A percentile compares a stretch with the other conserved stretches of the same genome.
These are phyloP conservation scores for Trapa bicornis DNA, from an alignment of 345 rosid species.

Conservation along the genomic window DNA sequence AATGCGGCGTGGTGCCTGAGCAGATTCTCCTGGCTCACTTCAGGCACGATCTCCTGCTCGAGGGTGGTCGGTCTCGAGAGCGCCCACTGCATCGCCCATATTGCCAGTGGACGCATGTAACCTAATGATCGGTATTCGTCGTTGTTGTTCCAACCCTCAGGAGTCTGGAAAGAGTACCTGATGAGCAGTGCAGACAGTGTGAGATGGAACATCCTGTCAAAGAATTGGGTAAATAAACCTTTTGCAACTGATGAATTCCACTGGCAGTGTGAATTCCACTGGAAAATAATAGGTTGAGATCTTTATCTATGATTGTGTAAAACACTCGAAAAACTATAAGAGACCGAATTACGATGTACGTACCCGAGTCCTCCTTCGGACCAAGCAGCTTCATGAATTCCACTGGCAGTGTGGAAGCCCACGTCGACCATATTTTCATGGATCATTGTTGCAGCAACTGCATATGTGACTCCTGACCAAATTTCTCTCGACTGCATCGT, in stretches of 20 bases:
- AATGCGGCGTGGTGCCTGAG: constrained; percentile 38
- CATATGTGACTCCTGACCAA: constrained; percentile 93
- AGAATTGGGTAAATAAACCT: background rate
- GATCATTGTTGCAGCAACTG: constrained; percentile 81
- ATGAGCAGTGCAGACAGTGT: too few relatives aligned
- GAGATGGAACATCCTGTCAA: too few relatives aligned
- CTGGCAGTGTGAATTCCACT: too few relatives aligned
- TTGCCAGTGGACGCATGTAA: constrained; percentile 85
- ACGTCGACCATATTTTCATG: constrained; percentile 62
- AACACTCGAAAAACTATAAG: too few relatives aligned
- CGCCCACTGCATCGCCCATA: constrained; percentile 98
- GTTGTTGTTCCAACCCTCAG: constrained; percentile 64
- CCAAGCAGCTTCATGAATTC: constrained; percentile 72
- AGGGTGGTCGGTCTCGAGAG: constrained; percentile 28
- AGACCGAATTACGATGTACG: background rate
- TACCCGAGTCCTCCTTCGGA: constrained; percentile 82
- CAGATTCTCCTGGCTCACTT: constrained; percentile 21
- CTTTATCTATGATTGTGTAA: too few relatives aligned
- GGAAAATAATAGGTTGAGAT: too few relatives aligned
- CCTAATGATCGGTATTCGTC: constrained; percentile 53
- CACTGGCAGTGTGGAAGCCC: constrained; percentile 75
- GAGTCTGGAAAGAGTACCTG: constrained; percentile 86
- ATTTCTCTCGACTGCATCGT: constrained; percentile 84
- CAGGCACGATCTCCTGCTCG: constrained; percentile 14
- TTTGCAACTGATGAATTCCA: too few relatives aligned